Evolutionary conservation across 2,329 filamentous ascomycete species (phyloP).

Genomic region (Fusarium humuli): DNA sequence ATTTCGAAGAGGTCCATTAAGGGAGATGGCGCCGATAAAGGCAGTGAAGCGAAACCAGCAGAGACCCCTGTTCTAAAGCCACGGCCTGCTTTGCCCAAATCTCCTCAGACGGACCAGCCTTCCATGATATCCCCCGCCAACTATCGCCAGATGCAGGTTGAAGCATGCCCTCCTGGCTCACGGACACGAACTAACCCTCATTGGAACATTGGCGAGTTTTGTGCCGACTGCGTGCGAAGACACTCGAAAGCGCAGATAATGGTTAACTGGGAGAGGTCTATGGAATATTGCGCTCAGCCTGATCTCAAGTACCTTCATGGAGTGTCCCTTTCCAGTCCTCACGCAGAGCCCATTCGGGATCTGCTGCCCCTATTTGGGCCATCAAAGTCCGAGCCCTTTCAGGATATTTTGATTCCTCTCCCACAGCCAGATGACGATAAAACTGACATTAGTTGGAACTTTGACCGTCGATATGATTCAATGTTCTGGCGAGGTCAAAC

Average conservation of each 20-base stretch:
- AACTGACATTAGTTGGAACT: constrained; percentile 59
- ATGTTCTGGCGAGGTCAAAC: constrained; percentile 83
- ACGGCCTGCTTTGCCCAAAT: constrained; percentile 9
- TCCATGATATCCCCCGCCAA: constrained; percentile 44
- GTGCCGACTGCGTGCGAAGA: constrained; percentile 69
- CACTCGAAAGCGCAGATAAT: constrained; percentile 77
- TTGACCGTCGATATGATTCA: constrained; percentile 70
- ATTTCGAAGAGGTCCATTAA: constrained; percentile 45
- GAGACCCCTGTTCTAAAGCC: constrained; percentile 6
- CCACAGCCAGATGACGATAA: constrained; percentile 57
- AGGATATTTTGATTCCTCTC: constrained; percentile 80
- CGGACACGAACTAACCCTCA: constrained; percentile 67
- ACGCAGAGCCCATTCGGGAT: constrained; percentile 70
- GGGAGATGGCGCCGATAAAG: constrained; percentile 1
- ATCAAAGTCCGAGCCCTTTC: constrained; percentile 77
- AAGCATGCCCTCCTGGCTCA: constrained; percentile 72
- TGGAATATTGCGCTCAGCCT: constrained; percentile 80
- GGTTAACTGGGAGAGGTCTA: constrained; percentile 71
- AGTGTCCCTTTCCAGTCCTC: constrained; percentile 74
- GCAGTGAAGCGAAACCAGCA: neutral
- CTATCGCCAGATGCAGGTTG: constrained; percentile 57
- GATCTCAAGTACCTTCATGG: constrained; percentile 80
- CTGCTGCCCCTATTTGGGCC: constrained; percentile 82
- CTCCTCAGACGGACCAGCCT: neutral
- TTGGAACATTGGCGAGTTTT: constrained; percentile 74